phyloP scores from a whole-genome alignment of 2,329 filamentous ascomycete species.

The Niveomyces coronatus region DNA sequence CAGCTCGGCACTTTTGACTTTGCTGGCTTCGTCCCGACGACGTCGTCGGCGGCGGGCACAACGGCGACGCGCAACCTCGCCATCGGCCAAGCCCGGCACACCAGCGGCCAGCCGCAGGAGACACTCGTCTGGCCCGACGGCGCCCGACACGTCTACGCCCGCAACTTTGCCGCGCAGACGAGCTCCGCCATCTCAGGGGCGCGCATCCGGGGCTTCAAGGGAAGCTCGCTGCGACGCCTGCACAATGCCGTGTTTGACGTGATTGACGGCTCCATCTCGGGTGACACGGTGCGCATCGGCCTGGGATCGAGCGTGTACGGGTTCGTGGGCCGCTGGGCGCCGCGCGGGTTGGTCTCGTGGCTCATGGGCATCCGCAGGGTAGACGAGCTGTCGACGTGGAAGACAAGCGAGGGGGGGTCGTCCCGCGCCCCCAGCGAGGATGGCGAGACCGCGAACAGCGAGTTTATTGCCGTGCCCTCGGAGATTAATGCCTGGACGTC shows the following conservation, averaged over 20 bases:
- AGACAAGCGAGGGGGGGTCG: slow-evolving; percentile 31
- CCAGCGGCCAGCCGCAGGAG: slow-evolving; percentile 33
- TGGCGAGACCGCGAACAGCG: slow-evolving; percentile 24
- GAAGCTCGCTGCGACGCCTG: slow-evolving; percentile 65
- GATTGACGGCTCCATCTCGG: slow-evolving; percentile 54
- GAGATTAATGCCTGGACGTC: slow-evolving; percentile 32
- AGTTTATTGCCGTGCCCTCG: slow-evolving; percentile 41
- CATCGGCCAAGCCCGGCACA: slow-evolving; percentile 27
- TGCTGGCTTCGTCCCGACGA: slow-evolving; percentile 51
- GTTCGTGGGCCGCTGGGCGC: slow-evolving; percentile 72
- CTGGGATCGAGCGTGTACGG: slow-evolving; percentile 78
- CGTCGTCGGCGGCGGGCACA: too few relatives aligned
- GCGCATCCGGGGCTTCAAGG: slow-evolving; percentile 49
- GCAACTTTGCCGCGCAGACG: slow-evolving; percentile 48
- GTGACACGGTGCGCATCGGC: slow-evolving; percentile 64
- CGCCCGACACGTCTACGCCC: slow-evolving; percentile 49
- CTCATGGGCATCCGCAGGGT: slow-evolving; percentile 75
- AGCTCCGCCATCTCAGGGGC: slow-evolving; percentile 45
- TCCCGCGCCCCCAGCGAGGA: slow-evolving; percentile 27
- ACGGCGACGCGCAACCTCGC: slow-evolving; percentile 24
- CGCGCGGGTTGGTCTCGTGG: slow-evolving; percentile 71
- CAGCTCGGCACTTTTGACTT: slow-evolving; percentile 89
- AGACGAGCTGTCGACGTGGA: slow-evolving; percentile 45
- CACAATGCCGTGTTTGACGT: slow-evolving; percentile 88
- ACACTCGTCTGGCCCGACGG: slow-evolving; percentile 53